These are phyloP conservation scores for Hypsizygus ulmarius DNA, from an alignment of 1,284 basidiomycete genomes.

Conservation along the genomic window DNA sequence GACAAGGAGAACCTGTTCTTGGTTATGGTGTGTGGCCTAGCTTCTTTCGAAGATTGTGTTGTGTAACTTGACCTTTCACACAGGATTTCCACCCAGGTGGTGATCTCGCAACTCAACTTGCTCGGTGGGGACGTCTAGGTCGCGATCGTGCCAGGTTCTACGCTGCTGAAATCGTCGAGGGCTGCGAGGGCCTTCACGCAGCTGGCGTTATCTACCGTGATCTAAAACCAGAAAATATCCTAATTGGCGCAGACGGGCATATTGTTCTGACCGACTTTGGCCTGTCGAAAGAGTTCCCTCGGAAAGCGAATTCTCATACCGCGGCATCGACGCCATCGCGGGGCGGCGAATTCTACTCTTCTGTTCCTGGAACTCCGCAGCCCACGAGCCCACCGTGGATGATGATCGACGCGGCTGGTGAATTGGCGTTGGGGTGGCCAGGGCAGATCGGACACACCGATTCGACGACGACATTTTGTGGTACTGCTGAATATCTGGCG, in stretches of 20 bases:
- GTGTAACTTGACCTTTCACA: slow-evolving; percentile 21
- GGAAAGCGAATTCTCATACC: slow-evolving; percentile 43
- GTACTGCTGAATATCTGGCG: slow-evolving; percentile 92
- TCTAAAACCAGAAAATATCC: slow-evolving; percentile 92
- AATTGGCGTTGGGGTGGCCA: slow-evolving; percentile 52
- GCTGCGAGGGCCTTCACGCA: slow-evolving; percentile 86
- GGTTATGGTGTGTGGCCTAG: slow-evolving; percentile 62
- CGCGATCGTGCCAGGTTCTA: slow-evolving; percentile 94
- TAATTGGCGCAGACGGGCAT: slow-evolving; percentile 91
- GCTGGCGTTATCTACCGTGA: slow-evolving; percentile 89
- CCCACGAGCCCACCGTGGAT: slow-evolving; percentile 70
- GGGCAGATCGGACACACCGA: slow-evolving; percentile 53
- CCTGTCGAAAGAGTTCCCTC: slow-evolving; percentile 82
- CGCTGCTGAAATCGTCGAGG: slow-evolving; percentile 93
- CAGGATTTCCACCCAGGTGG: slow-evolving; percentile 96
- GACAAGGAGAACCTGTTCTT: slow-evolving; percentile 93
- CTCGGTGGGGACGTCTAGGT: slow-evolving; percentile 89
- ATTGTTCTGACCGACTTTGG: slow-evolving; percentile 97
- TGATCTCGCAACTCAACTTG: slow-evolving; percentile 94
- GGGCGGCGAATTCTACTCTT: slow-evolving; percentile 50
- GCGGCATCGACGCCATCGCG: slow-evolving; percentile 56
- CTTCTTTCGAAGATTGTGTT: slow-evolving; percentile 16
- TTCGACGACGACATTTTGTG: slow-evolving; percentile 82
- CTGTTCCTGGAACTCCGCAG: slow-evolving; percentile 40
- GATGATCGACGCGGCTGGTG: slow-evolving; percentile 53